Evolutionary conservation across 768 basidiomycete species (phyloP).

Genomic region (Flagelloscypha sp.): DNA sequence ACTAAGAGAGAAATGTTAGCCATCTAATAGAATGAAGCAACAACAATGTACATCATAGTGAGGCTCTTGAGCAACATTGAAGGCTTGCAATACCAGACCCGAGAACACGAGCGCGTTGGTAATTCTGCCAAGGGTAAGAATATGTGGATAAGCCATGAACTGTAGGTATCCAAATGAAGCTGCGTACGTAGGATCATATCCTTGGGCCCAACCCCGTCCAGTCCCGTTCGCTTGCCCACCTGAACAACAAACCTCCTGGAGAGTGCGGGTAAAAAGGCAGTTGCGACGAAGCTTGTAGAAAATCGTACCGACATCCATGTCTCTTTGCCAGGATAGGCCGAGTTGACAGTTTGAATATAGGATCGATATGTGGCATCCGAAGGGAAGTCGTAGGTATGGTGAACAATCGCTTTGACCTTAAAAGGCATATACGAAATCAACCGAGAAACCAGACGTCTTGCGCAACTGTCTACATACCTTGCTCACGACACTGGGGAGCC

Average conservation of each 20-base stretch:
- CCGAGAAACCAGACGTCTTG: background rate
- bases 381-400: constrained; percentile 40
- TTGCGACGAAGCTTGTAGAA: background rate
- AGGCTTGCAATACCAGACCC: constrained; percentile 29
- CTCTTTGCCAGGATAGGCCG: constrained; percentile 20
- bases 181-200: constrained; percentile 29
- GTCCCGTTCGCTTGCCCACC: constrained; percentile 25
- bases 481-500: constrained; percentile 25
- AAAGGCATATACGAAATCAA: background rate
- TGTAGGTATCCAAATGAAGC: too few species aligned
- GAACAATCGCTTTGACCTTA: constrained; percentile 30
- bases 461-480: constrained; percentile 15
- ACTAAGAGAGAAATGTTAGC: constrained; percentile 13
- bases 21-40: background rate
- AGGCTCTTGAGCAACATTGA: constrained; percentile 26
- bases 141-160: background rate
- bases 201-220: constrained; percentile 25
- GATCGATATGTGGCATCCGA: constrained; percentile 26
- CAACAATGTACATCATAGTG: constrained; percentile 27
- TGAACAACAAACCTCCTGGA: constrained; percentile 31
- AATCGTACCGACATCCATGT: constrained; percentile 33
- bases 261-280: background rate
- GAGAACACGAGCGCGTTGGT: constrained; percentile 32
- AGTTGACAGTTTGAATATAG: constrained; percentile 21
- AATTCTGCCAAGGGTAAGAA: constrained; percentile 15